These are phyloP conservation scores for Candida coleopterorum DNA, from an alignment of 805 yeast species.

Conservation along the genomic window DNA sequence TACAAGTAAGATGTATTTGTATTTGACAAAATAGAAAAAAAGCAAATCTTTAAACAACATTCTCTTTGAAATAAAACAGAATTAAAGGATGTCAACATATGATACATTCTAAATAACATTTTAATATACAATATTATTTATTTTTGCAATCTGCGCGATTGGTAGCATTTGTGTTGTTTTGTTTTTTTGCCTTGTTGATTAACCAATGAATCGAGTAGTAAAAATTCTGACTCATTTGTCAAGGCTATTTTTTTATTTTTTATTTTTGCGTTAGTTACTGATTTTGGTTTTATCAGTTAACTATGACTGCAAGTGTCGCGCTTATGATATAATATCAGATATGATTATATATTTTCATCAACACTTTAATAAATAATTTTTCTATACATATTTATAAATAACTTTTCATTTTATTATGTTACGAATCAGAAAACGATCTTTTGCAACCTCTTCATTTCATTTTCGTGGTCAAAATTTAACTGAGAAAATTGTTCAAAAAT, in stretches of 20 bases:
- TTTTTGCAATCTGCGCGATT: not conserved
- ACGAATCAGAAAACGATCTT: constrained; percentile 13
- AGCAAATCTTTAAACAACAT: no score
- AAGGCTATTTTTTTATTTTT: constrained; percentile 6
- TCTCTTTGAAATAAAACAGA: no score
- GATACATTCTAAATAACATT: no score
- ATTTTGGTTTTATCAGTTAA: no score
- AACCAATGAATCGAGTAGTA: constrained; percentile 2
- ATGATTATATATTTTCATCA: not conserved
- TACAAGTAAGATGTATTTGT: no score
- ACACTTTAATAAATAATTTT: not conserved
- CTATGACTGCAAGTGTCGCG: no score
- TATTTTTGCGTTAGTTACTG: no score
- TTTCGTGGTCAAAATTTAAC: constrained; percentile 75
- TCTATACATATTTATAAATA: not conserved
- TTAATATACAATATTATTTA: no score
- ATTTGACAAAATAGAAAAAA: no score
- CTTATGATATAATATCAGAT: not conserved
- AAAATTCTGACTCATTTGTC: constrained; percentile 6
- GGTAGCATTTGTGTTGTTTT: no score
- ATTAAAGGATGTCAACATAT: no score
- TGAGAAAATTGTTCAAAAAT: constrained; percentile 91
- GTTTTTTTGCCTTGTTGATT: no score
- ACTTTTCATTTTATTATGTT: constrained; percentile 1
- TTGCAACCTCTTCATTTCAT: constrained; percentile 14